Evolutionary conservation across 371 early-diverging fungal genomes (phyloP).

Genomic region (Haplosporangium sp.): DNA sequence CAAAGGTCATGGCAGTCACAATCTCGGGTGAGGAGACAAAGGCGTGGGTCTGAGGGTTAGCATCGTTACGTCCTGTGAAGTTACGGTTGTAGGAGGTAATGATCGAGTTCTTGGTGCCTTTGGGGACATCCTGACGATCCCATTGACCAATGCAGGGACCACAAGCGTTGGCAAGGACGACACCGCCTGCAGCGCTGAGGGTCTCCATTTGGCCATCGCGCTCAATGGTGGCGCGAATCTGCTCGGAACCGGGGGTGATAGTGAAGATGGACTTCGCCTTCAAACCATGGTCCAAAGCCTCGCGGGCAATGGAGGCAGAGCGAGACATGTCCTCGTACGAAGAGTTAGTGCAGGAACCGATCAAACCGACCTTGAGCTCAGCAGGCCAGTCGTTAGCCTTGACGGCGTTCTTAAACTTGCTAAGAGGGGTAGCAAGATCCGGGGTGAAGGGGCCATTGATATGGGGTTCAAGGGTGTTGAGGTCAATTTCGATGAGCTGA

Average conservation of each 20-base stretch:
- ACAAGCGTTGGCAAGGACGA: slow-evolving; percentile 95
- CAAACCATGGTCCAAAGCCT: slow-evolving; percentile 84
- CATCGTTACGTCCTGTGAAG: slow-evolving; percentile 96
- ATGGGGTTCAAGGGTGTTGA: slow-evolving; percentile 89
- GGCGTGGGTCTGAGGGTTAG: slow-evolving; percentile 89
- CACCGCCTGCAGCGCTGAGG: slow-evolving; percentile 83
- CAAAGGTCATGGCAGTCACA: slow-evolving; percentile 92
- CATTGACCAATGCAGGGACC: slow-evolving; percentile 98
- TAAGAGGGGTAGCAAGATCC: slow-evolving; percentile 91
- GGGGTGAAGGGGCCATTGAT: slow-evolving; percentile 98
- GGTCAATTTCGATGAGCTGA: slow-evolving; percentile 91
- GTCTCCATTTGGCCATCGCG: slow-evolving; percentile 88
- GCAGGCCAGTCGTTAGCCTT: slow-evolving; percentile 85
- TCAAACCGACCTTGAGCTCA: slow-evolving; percentile 86
- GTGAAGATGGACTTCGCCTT: slow-evolving; percentile 83
- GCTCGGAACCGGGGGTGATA: slow-evolving; percentile 95
- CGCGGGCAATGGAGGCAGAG: slow-evolving; percentile 85
- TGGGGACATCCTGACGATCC: slow-evolving; percentile 88
- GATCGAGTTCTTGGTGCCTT: slow-evolving; percentile 91
- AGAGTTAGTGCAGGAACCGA: slow-evolving; percentile 97
- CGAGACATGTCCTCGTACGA: slow-evolving; percentile 96
- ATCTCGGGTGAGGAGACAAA: slow-evolving; percentile 95
- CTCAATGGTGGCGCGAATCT: slow-evolving; percentile 94
- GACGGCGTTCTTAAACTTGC: slow-evolving; percentile 86
- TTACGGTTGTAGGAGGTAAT: slow-evolving; percentile 96